Evolutionary conservation across 148 eudicot genomes (phyloP).

Genomic region (Chenopodium berlandieri): DNA sequence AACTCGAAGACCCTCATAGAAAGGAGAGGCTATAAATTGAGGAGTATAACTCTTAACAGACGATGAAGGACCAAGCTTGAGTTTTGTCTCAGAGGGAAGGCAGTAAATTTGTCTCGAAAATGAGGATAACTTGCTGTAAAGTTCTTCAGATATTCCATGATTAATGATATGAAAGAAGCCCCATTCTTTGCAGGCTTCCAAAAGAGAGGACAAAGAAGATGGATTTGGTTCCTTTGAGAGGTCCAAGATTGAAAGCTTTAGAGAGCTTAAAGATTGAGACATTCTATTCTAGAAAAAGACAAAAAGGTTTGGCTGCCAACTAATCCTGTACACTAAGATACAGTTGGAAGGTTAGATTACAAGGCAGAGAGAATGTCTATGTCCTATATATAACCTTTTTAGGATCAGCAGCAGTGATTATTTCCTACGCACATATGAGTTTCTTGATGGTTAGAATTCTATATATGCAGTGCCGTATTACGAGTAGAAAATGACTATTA

Average conservation of each 20-base stretch:
- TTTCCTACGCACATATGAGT: constrained; percentile 12
- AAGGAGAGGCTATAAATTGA: constrained; percentile 85
- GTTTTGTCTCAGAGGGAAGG: constrained; percentile 59
- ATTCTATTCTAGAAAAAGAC: constrained; percentile 39
- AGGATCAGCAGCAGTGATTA: not conserved
- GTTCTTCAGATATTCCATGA: constrained; percentile 70
- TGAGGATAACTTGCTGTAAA: constrained; percentile 40
- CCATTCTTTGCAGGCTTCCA: constrained; percentile 79
- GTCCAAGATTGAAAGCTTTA: constrained; percentile 70
- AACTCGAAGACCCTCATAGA: constrained; percentile 75
- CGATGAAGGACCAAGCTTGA: constrained; percentile 75
- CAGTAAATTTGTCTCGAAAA: constrained; percentile 54
- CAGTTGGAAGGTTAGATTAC: constrained; percentile 39
- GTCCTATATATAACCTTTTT: constrained; percentile 10
- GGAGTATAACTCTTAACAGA: constrained; percentile 68
- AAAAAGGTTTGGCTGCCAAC: constrained; percentile 33
- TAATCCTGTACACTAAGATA: constrained; percentile 31
- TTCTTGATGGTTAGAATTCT: constrained; percentile 4
- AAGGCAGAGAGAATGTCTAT: constrained; percentile 33
- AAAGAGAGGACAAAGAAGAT: constrained; percentile 53
- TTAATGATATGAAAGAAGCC: constrained; percentile 83
- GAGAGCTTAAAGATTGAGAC: constrained; percentile 46
- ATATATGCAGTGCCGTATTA: not conserved
- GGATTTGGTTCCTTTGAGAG: constrained; percentile 52
- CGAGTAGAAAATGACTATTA: constrained; percentile 22